Percentiles rank a stretch among this genome's conserved stretches.
These are phyloP conservation scores for Phytophthora hibernalis DNA, from an alignment of 352 stramenopile species.

Conservation along the genomic window DNA sequence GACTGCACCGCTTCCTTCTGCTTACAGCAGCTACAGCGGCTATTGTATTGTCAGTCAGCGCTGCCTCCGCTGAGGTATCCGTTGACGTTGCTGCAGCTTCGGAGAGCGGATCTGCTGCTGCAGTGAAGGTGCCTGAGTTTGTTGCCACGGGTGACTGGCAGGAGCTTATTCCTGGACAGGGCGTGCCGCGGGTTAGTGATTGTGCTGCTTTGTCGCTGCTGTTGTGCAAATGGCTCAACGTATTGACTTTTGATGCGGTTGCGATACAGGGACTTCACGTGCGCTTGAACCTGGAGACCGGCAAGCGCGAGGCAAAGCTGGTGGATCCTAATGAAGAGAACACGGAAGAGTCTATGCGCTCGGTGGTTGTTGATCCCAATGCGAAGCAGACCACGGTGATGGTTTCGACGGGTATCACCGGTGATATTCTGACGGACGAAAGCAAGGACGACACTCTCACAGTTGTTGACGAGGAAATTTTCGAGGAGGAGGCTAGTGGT, in stretches of 20 bases:
- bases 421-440: constrained; percentile 48
- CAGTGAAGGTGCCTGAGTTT: constrained; percentile 46
- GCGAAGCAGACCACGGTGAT: constrained; percentile 56
- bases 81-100: constrained; percentile 5
- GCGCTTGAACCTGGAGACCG: constrained; percentile 82
- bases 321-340: constrained; percentile 50
- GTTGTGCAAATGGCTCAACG: neutral
- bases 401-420: constrained; percentile 59
- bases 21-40: constrained; percentile 17
- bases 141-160: constrained; percentile 69
- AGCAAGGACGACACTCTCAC: constrained; percentile 30
- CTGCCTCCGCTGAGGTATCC: constrained; percentile 4
- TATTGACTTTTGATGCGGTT: constrained; percentile 18
- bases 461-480: constrained; percentile 24
- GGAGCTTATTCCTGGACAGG: constrained; percentile 68
- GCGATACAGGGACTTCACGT: constrained; percentile 80
- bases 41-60: constrained; percentile 9
- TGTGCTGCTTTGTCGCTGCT: neutral
- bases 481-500: constrained; percentile 6
- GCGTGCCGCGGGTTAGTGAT: constrained; percentile 59
- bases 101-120: too few species aligned
- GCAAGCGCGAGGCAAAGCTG: constrained; percentile 87
- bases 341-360: constrained; percentile 41
- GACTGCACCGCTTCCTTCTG: constrained; percentile 34
- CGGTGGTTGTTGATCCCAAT: constrained; percentile 41